Conservation (phyloP, 805 yeast genomes). For the Torulaspora microellipsoides region DNA sequence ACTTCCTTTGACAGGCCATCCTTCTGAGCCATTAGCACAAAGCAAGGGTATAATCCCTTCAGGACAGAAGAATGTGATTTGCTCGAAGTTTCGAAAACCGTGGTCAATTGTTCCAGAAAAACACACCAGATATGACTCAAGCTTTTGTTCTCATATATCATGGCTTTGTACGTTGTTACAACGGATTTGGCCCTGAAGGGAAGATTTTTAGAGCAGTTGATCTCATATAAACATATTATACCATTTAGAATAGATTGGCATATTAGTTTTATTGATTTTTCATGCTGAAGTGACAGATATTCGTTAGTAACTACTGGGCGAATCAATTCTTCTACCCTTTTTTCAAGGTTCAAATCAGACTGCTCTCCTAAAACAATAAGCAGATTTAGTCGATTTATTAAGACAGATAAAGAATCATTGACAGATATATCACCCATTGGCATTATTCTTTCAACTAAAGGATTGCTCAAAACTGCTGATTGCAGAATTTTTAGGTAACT, state of each 20-base stretch:
- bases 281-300: constrained; percentile 1
- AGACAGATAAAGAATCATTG: constrained; percentile 17
- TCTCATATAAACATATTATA: constrained; percentile 10
- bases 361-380: constrained; percentile 22
- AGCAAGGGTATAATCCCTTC: constrained; percentile 15
- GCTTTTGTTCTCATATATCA: constrained; percentile 6
- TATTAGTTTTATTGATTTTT: neutral
- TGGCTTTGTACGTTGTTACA: constrained; percentile 1
- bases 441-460: constrained; percentile 25
- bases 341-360: constrained; percentile 21
- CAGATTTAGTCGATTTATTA: constrained; percentile 29
- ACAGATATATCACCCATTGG: constrained; percentile 27
- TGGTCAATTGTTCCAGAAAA: constrained; percentile 11
- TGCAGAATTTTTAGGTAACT: constrained; percentile 21
- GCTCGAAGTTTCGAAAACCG: constrained; percentile 1
- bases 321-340: constrained; percentile 21
- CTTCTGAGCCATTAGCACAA: constrained; percentile 8
- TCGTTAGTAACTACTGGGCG: constrained; percentile 13
- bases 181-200: constrained; percentile 16
- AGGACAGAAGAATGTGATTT: constrained; percentile 9
- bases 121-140: constrained; percentile 10
- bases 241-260: constrained; percentile 12
- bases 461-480: constrained; percentile 8
- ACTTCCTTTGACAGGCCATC: constrained; percentile 1
- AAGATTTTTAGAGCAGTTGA: constrained; percentile 10